Base-by-base conservation (phyloP, 495 filamentous ascomycete genomes). In the Sporormia fimetaria region DNA sequence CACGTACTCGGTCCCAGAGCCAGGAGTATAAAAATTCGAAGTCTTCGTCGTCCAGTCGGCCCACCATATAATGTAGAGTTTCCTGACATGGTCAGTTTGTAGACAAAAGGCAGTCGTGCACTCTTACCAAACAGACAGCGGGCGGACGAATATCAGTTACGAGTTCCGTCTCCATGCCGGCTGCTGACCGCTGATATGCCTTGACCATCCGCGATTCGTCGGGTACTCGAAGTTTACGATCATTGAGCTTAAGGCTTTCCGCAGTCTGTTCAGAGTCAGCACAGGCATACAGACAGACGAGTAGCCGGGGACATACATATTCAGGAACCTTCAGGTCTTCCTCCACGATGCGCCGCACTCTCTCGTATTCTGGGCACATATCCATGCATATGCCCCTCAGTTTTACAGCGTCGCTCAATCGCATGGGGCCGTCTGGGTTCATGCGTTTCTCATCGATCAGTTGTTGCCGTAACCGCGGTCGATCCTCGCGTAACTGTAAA, bases 331-430 rank as follows among this genome's bases (percentile, higher is more conserved):
- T 68, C 21, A 79, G 63, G 48, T 78, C 60, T 11, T 59, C 57
- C 42, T 79, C 68, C 44, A 80, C 75, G 34, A 93, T 87, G 14
- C 87, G 74, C 22, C 80, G 74, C 10, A 87, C 70, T 25, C 79
- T 67, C 63, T 99, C 92, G 54, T 76, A 94, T 48, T 88, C 79
- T 0, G 92, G 84, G 59, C 92, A 99, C 87, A 94, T 95, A 44
- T 84, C 78, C 48, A 81, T 75, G 55, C 87, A 96, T 38, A 81
- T 88, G 7, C 88, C 90, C 39, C 83, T 78, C 14, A 86, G 87
- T 3, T 80, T 80, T 29, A 95, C 82, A 3, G 90, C 87, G 43
- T 94, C 74, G 27, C 80, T 74, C 22, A 96, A 70, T 24, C 69
- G 76, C 34, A 80, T 81, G 8, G 76, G 80, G 56, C 84, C 83